Evolutionary conservation across 371 early-diverging fungal species (phyloP), one percentile per base, ranked within the genome.

Genomic region (Synchytrium microbalum): DNA sequence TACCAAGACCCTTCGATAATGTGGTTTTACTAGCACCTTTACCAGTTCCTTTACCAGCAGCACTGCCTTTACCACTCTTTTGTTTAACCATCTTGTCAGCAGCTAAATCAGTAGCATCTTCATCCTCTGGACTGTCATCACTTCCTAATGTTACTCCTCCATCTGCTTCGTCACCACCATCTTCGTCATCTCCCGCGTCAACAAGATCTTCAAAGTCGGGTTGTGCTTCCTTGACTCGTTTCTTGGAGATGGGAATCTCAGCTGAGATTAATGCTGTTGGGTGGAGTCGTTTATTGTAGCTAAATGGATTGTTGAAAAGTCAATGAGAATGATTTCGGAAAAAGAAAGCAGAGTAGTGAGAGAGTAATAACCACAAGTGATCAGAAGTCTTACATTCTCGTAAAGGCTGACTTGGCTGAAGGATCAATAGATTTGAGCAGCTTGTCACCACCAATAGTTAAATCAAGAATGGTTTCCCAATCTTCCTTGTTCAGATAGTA

Each of bases 401-500:
- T 98, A 69, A 99, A 92, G 0, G 87, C 73, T 0, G 86, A 65
- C 71, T 97, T 99, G 60, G 79, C 78, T 1, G 76, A 80, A 0
- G 90, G 67, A 1, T 88, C 79, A 3, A 98, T 79, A n/a, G 69
- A 67, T 61, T 81, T 81, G 53, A 62, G 52, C 13, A 61, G 8
- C 3, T 8, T 29, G 10, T 61, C 64, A 10, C 26, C 71, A 0
- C 81, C 80, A 24, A 88, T 51, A n/a, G 84, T 78, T 58, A 98
- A 65, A 57, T 95, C 96, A 64, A 86, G 68, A 26, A 98, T 69
- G 0, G 86, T 75, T 24, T 96, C 96, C 70, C 89, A 84, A 69
- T 93, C 92, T 59, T 98, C 98, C 60, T 87, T 82, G 61, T 82
- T 85, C 54, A 99, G 70, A 67, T 88, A 91, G 71, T 96, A 97